Conservation (phyloP, 345 rosid species). For the Sonneratia caseolaris region DNA sequence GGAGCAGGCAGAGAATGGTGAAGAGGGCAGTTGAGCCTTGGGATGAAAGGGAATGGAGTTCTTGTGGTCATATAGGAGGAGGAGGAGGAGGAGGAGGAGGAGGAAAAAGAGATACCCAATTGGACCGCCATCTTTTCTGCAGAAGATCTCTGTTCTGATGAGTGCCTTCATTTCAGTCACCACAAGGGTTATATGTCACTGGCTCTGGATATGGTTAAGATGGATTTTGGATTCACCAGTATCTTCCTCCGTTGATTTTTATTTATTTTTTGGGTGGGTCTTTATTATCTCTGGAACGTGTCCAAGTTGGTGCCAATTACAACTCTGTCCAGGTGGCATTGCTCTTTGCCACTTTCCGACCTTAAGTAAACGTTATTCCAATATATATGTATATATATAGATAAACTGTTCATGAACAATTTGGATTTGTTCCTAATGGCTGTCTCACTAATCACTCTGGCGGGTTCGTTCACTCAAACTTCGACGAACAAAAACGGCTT, state of each 20-base stretch:
- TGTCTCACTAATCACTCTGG: too few species aligned
- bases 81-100: conserved; percentile 10
- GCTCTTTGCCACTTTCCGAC: too few species aligned
- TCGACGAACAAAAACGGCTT: background rate
- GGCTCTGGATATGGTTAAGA: conserved; percentile 9
- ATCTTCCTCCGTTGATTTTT: background rate
- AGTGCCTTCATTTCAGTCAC: background rate
- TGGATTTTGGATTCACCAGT: conserved; percentile 6
- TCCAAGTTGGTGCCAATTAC: too few species aligned
- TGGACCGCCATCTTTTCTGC: conserved; percentile 42
- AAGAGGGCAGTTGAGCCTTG: conserved; percentile 19
- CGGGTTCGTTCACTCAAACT: too few species aligned
- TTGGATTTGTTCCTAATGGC: too few species aligned
- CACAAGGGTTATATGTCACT: background rate
- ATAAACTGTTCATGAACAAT: too few species aligned
- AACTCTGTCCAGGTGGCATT: too few species aligned
- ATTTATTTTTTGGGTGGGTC: too few species aligned
- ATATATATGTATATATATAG: too few species aligned
- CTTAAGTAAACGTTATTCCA: too few species aligned
- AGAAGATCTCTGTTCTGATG: background rate
- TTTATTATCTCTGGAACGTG: too few species aligned
- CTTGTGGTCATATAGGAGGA: conserved; percentile 15
- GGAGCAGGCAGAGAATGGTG: conserved; percentile 14
- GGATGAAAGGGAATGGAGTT: conserved; percentile 13
- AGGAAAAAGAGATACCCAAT: conserved; percentile 28